Percentiles rank a stretch among this genome's conserved stretches.
Conservation (phyloP, 257 asterid species). For the Cordia subcordata region DNA sequence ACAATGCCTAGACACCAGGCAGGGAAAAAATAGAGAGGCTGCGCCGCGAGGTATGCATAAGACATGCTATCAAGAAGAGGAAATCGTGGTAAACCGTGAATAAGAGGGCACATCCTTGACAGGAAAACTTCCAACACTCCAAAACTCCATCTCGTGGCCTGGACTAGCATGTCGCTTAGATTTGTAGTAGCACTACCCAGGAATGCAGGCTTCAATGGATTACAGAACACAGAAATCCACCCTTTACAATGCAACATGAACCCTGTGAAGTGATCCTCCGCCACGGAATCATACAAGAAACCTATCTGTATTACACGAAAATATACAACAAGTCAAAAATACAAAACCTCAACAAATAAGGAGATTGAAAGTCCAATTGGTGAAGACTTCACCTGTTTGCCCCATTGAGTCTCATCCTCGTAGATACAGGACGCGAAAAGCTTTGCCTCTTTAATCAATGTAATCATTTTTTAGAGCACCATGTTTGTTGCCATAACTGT, state of each 20-base stretch:
- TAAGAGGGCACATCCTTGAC: conserved; percentile 24
- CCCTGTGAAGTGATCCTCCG: conserved; percentile 35
- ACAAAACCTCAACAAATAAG: not conserved
- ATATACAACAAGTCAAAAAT: not conserved
- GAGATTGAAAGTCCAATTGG: not conserved
- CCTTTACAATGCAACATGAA: conserved; percentile 26
- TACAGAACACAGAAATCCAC: conserved; percentile 22
- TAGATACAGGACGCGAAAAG: conserved; percentile 38
- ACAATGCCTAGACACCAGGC: conserved; percentile 26
- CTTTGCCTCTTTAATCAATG: conserved; percentile 24
- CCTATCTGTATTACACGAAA: conserved; percentile 20
- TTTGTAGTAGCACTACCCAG: conserved; percentile 25
- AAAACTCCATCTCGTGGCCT: conserved; percentile 22
- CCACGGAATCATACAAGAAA: conserved; percentile 26
- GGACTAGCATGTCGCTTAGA: conserved; percentile 21
- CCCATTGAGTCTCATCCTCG: conserved; percentile 49
- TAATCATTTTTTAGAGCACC: not conserved
- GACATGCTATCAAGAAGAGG: conserved; percentile 21
- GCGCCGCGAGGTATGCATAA: conserved; percentile 15
- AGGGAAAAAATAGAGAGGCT: conserved; percentile 26
- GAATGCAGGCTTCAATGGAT: conserved; percentile 27
- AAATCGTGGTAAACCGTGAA: conserved; percentile 12
- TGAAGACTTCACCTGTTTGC: conserved; percentile 29
- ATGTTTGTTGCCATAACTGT: conserved; percentile 12
- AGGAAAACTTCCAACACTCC: conserved; percentile 21